Evolutionary conservation across 1,284 basidiomycete species (phyloP).

Genomic region (Boletus mariae): DNA sequence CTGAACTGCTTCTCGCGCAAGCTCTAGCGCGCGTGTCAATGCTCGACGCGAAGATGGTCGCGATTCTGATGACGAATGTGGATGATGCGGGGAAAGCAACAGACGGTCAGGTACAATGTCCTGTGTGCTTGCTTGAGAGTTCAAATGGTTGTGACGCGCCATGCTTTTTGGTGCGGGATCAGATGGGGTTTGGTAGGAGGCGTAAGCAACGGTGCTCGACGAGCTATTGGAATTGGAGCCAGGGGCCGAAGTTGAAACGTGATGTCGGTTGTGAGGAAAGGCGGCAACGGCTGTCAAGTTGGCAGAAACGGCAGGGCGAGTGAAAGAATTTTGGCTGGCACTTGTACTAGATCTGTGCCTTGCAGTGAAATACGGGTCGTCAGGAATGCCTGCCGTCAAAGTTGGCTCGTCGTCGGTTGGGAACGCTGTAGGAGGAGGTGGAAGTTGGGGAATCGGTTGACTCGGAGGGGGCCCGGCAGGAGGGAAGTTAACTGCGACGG

Average conservation of each 20-base stretch:
- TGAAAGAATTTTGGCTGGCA: conserved; percentile 37
- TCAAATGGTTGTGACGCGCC: conserved; percentile 39
- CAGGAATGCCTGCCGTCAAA: conserved; percentile 2
- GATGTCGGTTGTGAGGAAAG: conserved; percentile 52
- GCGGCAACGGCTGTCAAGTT: conserved; percentile 55
- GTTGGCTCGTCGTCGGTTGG: conserved; percentile 22
- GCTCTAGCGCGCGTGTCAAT: conserved; percentile 71
- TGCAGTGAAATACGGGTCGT: conserved; percentile 20
- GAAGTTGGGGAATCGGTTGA: conserved; percentile 66
- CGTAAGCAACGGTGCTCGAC: conserved; percentile 32
- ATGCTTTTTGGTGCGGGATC: conserved; percentile 55
- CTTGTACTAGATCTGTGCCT: conserved; percentile 30
- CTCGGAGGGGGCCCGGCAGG: conserved; percentile 71
- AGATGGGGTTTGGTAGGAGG: conserved; percentile 38
- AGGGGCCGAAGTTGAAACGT: conserved; percentile 39
- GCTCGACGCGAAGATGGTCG: conserved; percentile 72
- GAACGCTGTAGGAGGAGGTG: conserved; percentile 27
- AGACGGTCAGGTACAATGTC: conserved; percentile 44
- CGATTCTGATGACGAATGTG: conserved; percentile 36
- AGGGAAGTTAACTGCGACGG: conserved; percentile 57
- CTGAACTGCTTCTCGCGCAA: conserved; percentile 79
- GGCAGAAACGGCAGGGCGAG: conserved; percentile 51
- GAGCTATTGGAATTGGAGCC: conserved; percentile 24
- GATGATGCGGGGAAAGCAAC: conserved; percentile 42
- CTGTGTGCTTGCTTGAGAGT: conserved; percentile 32